phyloP scores from a whole-genome alignment of 108 stramenopile species.

The Licmophora abbreviata region DNA sequence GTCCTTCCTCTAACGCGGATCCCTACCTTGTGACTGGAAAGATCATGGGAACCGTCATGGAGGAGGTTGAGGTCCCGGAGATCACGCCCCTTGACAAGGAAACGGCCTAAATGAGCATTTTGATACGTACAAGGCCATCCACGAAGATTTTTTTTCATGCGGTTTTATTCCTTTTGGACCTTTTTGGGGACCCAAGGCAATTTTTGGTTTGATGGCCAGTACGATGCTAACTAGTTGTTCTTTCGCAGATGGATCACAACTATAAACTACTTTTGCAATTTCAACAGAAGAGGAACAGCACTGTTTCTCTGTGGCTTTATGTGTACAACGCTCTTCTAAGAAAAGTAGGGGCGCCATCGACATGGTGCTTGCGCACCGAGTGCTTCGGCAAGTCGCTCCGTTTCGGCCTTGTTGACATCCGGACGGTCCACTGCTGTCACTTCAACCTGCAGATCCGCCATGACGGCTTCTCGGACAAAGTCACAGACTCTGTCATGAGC shows the following conservation, averaged over 20 bases:
- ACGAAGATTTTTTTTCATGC: too few relatives aligned
- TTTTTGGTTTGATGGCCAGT: too few relatives aligned
- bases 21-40: constrained; percentile 96
- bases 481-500: constrained; percentile 44
- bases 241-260: too few relatives aligned
- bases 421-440: constrained; percentile 58
- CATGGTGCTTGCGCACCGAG: constrained; percentile 22
- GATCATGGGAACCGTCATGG: constrained; percentile 94
- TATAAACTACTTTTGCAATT: too few relatives aligned
- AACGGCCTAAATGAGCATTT: constrained; percentile 50
- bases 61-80: constrained; percentile 61
- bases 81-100: constrained; percentile 51
- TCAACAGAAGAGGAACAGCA: too few relatives aligned
- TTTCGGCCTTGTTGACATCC: constrained; percentile 39
- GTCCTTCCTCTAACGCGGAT: constrained; percentile 96
- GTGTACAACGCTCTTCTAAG: too few relatives aligned
- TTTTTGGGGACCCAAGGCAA: too few relatives aligned
- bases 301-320: too few relatives aligned
- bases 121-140: too few relatives aligned
- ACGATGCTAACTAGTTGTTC: too few relatives aligned
- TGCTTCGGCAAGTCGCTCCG: constrained; percentile 23
- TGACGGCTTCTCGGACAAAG: constrained; percentile 34
- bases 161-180: too few relatives aligned
- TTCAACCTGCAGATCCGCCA: constrained; percentile 43
- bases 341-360: constrained; percentile 46